Evolutionary conservation across 306 rosid species (phyloP).

Genomic region (Abrus precatorius): DNA sequence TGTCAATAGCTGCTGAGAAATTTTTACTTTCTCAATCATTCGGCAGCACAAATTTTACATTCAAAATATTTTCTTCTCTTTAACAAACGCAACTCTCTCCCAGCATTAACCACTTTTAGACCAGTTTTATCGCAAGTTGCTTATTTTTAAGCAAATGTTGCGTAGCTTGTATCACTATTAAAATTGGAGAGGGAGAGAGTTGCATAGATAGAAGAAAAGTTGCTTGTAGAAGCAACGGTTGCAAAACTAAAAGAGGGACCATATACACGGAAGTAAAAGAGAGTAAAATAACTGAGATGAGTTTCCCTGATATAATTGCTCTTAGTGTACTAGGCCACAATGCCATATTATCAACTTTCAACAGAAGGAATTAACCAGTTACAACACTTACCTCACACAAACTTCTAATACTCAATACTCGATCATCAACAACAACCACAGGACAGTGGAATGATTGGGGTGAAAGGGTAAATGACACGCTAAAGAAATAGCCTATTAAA

Average conservation of each 20-base stretch:
- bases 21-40: conserved; percentile 3
- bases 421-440: conserved; percentile 8
- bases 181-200: too few species aligned
- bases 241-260: too few species aligned
- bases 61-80: conserved; percentile 20
- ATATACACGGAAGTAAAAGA: too few species aligned
- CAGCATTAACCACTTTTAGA: not conserved
- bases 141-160: too few species aligned
- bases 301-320: too few species aligned
- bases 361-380: conserved; percentile 33
- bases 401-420: not conserved
- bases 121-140: too few species aligned
- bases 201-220: too few species aligned
- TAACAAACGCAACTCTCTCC: not conserved
- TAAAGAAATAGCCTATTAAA: conserved; percentile 9
- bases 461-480: conserved; percentile 20
- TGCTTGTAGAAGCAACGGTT: too few species aligned
- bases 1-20: conserved; percentile 23
- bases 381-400: not conserved
- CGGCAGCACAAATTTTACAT: conserved; percentile 26
- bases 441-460: conserved; percentile 22
- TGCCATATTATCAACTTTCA: conserved; percentile 12
- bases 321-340: not conserved
- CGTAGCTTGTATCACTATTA: too few species aligned
- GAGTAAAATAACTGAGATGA: too few species aligned